Conservation (phyloP, 257 asterid genomes). For the Solanum lignicaule region DNA sequence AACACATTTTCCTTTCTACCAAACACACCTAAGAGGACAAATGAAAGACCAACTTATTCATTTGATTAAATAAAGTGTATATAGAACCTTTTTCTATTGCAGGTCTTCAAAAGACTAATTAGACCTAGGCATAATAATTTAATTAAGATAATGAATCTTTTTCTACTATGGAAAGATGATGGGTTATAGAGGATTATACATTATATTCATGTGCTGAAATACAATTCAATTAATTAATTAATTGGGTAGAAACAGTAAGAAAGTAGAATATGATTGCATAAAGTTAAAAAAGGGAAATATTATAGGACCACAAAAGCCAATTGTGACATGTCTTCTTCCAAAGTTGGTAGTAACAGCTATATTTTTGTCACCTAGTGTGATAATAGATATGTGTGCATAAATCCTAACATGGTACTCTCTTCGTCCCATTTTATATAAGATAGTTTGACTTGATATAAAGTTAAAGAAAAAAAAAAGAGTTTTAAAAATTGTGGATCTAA, state of each 20-base stretch:
- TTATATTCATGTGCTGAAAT: not conserved
- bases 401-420: no score
- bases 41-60: not conserved
- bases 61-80: not conserved
- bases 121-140: not conserved
- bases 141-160: not conserved
- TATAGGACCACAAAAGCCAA: not conserved
- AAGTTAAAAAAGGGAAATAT: not conserved
- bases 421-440: accelerated
- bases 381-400: no score
- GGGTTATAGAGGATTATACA: not conserved
- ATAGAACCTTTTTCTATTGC: not conserved
- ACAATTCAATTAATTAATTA: not conserved
- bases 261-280: not conserved
- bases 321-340: not conserved
- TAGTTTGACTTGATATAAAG: no score
- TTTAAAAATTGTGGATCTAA: no score
- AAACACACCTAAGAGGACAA: not conserved
- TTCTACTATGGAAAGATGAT: not conserved
- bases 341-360: no score
- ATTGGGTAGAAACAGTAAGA: not conserved
- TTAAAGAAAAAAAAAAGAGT: no score
- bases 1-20: not conserved
- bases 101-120: not conserved
- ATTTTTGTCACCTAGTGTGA: not conserved